Base-by-base conservation (phyloP, 2,329 filamentous ascomycete genomes). In the Corinectria fuckeliana region DNA sequence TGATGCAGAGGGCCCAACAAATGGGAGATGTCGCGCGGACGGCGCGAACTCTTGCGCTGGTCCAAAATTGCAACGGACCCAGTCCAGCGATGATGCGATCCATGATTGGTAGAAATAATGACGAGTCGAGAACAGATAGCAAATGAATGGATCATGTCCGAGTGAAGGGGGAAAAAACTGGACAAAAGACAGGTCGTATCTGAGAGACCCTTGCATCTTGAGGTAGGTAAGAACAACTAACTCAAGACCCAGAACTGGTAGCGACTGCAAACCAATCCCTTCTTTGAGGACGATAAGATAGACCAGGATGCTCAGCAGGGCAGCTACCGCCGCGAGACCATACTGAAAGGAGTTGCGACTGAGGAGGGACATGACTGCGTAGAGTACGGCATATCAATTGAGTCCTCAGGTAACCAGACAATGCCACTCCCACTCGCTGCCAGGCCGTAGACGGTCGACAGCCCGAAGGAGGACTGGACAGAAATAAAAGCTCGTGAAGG, bases 271-370 rank as follows among this genome's bases (percentile, higher is more conserved):
- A 9, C 57, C 50, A 50, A 59, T 42, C 14, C 52, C 56, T 34
- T 58, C 51, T 50, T 53, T 59, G 42, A 52, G 36, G 25, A 41
- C 26, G n/a, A 55, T 38, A 42, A 63, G 51, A 48, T 66, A 68
- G 13, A 49, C 44, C 8, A 65, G 7, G 20, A 65, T 55, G 49
- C 64, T 65, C 26, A 71, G 55, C 58, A 71, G 48, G 56, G 67
- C 69, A 54, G 69, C 64, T 62, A 52, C 58, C 60, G 44, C 67
- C 36, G 68, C 64, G 52, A 61, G 32, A 52, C 39, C 56, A 49
- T 62, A 49, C 45, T 58, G 48, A 41, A 60, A 59, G 52, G 57
- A 58, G 61, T 67, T 38, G 51, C 57, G 55, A 56, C 49, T 47
- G 47, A 56, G 45, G 34, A 47, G 44, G 34, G 41, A 34, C 58